Evolutionary conservation across 371 early-diverging fungal genomes (phyloP).

Genomic region (Neoconidiobolus thromboides): DNA sequence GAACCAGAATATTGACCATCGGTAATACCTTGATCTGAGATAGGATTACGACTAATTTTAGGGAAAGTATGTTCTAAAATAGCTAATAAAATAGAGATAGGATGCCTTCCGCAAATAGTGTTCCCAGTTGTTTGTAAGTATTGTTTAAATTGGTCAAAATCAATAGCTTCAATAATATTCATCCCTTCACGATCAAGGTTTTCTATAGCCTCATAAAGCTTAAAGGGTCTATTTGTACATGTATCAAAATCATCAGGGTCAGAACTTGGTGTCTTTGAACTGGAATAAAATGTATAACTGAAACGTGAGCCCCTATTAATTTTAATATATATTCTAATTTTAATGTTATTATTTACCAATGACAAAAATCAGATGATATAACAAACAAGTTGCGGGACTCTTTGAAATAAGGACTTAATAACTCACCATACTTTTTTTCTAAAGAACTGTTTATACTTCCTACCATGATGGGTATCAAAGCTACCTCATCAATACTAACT

Average conservation of each 20-base stretch:
- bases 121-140: constrained; percentile 61
- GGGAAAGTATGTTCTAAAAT: constrained; percentile 20
- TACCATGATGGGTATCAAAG: constrained; percentile 73
- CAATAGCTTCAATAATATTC: constrained; percentile 36
- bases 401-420: constrained; percentile 46
- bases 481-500: constrained; percentile 26
- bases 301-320: constrained; percentile 11
- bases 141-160: constrained; percentile 29
- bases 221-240: constrained; percentile 9
- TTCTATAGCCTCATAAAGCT: constrained; percentile 53
- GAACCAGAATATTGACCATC: background rate
- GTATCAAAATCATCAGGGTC: background rate
- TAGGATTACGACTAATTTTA: background rate
- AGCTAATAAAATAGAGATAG: constrained; percentile 62
- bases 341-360: constrained; percentile 37
- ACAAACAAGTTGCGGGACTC: constrained; percentile 56
- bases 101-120: constrained; percentile 88
- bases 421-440: constrained; percentile 40
- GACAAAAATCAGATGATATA: constrained; percentile 90
- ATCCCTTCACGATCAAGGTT: constrained; percentile 66
- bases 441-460: constrained; percentile 35
- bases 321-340: background rate
- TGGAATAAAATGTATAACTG: constrained; percentile 11
- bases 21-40: background rate
- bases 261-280: constrained; percentile 6